phyloP scores from a whole-genome alignment of 169 alveolate genomes.

The Neospora caninum region DNA sequence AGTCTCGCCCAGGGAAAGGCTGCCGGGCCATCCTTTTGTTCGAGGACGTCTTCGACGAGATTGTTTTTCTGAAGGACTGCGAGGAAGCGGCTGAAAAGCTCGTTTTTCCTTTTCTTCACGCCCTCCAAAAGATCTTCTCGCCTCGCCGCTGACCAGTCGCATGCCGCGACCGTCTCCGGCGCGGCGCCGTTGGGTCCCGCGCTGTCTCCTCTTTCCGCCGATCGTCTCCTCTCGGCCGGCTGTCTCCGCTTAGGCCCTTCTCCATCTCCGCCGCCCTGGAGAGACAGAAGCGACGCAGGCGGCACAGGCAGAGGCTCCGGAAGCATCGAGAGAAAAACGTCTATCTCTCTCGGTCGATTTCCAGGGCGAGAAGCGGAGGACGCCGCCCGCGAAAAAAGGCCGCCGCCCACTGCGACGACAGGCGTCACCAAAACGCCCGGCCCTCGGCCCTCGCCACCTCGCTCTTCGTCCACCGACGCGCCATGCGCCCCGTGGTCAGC shows the following conservation, averaged over 20 bases:
- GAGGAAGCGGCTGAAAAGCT: not conserved
- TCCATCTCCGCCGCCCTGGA: not conserved
- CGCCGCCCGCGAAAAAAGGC: not conserved
- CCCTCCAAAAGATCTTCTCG: not conserved
- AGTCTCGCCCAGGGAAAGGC: not conserved
- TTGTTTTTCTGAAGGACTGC: not conserved
- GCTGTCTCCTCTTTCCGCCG: not conserved
- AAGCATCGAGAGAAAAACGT: not conserved
- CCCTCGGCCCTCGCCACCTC: not conserved
- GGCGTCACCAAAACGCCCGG: not conserved
- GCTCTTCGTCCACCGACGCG: not conserved
- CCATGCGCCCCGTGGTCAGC: not conserved
- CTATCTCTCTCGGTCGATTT: not conserved
- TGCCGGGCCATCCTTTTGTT: not conserved
- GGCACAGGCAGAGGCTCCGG: slow-evolving; percentile 34
- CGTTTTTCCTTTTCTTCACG: not conserved
- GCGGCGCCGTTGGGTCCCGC: not conserved
- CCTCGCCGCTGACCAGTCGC: not conserved
- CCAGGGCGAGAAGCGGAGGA: not conserved
- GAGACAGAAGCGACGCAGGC: not conserved
- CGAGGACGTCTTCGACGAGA: not conserved
- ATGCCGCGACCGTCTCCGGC: not conserved
- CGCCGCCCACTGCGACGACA: slow-evolving; percentile 31
- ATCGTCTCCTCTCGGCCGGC: not conserved
- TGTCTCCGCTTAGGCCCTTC: not conserved